These are phyloP conservation scores for Phytophthora constricta DNA, from an alignment of 352 stramenopile genomes.

Conservation along the genomic window DNA sequence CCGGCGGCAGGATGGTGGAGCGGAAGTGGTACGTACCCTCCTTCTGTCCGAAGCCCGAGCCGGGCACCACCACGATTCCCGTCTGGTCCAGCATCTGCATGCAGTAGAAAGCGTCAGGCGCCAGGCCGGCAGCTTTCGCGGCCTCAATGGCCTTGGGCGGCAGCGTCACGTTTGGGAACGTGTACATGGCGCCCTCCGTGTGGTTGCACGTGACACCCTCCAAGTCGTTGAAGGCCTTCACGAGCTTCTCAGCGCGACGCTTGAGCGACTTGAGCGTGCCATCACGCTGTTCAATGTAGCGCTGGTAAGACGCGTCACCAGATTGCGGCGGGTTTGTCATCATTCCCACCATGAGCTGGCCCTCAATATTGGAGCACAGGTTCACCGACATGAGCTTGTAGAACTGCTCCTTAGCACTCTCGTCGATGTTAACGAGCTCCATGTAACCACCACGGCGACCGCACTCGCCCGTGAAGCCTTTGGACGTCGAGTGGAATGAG, in stretches of 20 bases:
- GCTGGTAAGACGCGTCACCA: constrained; percentile 90
- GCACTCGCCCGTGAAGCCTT: constrained; percentile 99
- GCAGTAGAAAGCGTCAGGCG: constrained; percentile 98
- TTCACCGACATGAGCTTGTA: constrained; percentile 99
- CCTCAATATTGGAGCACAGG: constrained; percentile 97
- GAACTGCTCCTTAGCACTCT: constrained; percentile 94
- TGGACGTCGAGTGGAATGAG: constrained; percentile 98
- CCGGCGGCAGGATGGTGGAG: constrained; percentile 97
- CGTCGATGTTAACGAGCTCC: constrained; percentile 95
- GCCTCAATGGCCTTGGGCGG: constrained; percentile 87
- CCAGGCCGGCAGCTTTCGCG: constrained; percentile 73
- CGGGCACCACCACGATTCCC: constrained; percentile 98
- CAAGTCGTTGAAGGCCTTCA: constrained; percentile 94
- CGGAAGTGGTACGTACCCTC: constrained; percentile 98
- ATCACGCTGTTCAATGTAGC: constrained; percentile 92
- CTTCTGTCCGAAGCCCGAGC: constrained; percentile 97
- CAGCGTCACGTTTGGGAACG: constrained; percentile 96
- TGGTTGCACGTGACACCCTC: constrained; percentile 97
- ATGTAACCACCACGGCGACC: constrained; percentile 97
- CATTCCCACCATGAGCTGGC: constrained; percentile 97
- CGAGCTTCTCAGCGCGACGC: constrained; percentile 93
- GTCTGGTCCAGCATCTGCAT: constrained; percentile 96
- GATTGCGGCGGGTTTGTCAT: constrained; percentile 96
- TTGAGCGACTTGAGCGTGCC: constrained; percentile 95
- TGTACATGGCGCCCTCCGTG: constrained; percentile 98